Conservation (phyloP, 176 grass and related monocot genomes). For the Aegilops umbellulata region DNA sequence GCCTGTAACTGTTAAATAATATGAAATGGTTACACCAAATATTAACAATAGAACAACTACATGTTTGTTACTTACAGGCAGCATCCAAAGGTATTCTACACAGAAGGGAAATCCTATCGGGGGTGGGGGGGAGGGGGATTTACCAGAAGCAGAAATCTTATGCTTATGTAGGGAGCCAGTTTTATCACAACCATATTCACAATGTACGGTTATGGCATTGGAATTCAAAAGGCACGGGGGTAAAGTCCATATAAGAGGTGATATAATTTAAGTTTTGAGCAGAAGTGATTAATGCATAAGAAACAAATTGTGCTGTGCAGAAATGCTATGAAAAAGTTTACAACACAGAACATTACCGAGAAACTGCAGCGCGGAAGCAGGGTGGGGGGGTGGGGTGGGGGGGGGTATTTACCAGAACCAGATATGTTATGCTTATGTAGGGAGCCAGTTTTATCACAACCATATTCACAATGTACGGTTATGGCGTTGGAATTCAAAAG, state of each 20-base stretch:
- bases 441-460: background rate
- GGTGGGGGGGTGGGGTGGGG: background rate
- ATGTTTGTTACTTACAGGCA: conserved; percentile 2
- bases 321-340: background rate
- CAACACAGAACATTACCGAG: conserved; percentile 53
- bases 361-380: conserved; percentile 89
- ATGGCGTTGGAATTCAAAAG: background rate
- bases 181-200: background rate
- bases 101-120: background rate
- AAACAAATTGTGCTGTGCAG: background rate
- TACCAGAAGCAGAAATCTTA: background rate
- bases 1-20: background rate
- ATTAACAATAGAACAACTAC: background rate
- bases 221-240: background rate
- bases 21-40: background rate
- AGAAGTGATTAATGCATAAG: background rate
- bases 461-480: background rate
- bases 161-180: background rate
- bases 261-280: background rate
- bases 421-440: background rate
- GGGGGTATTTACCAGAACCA: conserved; percentile 1
- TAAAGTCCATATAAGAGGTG: background rate
- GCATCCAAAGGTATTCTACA: background rate
- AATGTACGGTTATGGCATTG: background rate
- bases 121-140: no score